Base-by-base conservation (phyloP, 306 rosid species). In the Glycine tomentella region DNA sequence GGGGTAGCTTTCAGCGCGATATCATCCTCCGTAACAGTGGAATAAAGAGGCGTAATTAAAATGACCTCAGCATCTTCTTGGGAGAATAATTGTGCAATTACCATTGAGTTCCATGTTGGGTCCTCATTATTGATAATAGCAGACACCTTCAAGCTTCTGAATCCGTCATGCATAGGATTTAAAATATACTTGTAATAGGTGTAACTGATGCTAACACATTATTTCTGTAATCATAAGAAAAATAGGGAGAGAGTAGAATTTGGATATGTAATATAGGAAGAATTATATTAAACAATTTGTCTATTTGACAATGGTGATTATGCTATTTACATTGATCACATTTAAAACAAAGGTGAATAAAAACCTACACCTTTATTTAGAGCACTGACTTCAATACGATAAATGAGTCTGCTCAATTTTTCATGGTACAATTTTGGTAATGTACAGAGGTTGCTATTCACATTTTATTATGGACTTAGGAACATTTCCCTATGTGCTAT, bases 311-410 rank as follows among this genome's bases (percentile, higher is more conserved):
- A 40, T 80, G 58, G 20, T 80, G 50, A 14, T 52, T 14, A 80
- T 42, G 62, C 7, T 42, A 67, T 64, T 64, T 64, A 64, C 70
- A 64, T 36, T 36, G 70, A 36, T 64, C 11, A 31, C 59, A 36
- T 69, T 53, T 61, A 59, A 57, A 25, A 55, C 77, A 72, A 86
- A 82, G 89, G 84, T 69, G 88, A 61, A 62, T n/a, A 61, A 69
- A 82, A 78, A 85, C 38, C 77, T 82, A n/a, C 84, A 69, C 82
- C 86, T 69, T 75, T 79, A 69, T 79, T 69, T 57, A 73, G 63
- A 61, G 36, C 34, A 76, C 67, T 74, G 82, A 46, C 67, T 52
- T 82, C 31, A 68, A 33, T 74, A 86, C 76, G 82, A 9, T 58
- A 16, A 81, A 69, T 7, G 55, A 40, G 61, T 69, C 51, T 31